A percentile compares a stretch with the other conserved stretches of the same genome.
phyloP scores from a whole-genome alignment of 495 filamentous ascomycete species.

The Lineolata rhizophorae region DNA sequence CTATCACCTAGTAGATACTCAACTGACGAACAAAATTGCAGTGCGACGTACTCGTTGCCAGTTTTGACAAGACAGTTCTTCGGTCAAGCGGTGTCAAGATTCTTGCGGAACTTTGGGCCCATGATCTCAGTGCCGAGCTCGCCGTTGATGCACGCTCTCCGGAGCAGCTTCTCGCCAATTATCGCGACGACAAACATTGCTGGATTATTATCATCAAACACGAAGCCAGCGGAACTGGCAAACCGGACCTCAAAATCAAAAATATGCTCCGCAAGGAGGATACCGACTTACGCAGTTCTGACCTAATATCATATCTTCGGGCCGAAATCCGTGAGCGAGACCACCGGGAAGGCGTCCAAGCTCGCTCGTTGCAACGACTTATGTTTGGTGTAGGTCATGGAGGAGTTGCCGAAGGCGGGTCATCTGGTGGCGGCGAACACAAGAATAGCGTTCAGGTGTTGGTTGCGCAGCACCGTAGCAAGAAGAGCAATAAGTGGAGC shows the following conservation, averaged over 20 bases:
- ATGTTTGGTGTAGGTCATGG: no score
- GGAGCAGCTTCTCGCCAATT: slow-evolving; percentile 47
- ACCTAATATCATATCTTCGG: slow-evolving; percentile 64
- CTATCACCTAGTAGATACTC: no score
- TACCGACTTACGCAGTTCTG: slow-evolving; percentile 47
- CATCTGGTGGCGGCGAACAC: slow-evolving; percentile 9
- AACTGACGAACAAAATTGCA: slow-evolving; percentile 2
- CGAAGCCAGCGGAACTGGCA: slow-evolving; percentile 31
- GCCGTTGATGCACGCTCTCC: slow-evolving; percentile 46
- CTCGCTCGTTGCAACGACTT: slow-evolving; percentile 20
- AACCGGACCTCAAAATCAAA: slow-evolving; percentile 51
- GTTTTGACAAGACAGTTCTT: slow-evolving; percentile 58
- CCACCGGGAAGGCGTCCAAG: slow-evolving; percentile 29
- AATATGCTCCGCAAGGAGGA: slow-evolving; percentile 61
- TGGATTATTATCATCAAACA: slow-evolving; percentile 81
- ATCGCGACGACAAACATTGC: slow-evolving; percentile 50
- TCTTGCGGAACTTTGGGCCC: slow-evolving; percentile 57
- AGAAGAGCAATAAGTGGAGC: slow-evolving; percentile 70
- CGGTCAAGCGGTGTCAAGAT: slow-evolving; percentile 54
- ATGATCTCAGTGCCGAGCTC: slow-evolving; percentile 77
- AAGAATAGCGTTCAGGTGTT: slow-evolving; percentile 55
- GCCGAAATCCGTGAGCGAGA: slow-evolving; percentile 63
- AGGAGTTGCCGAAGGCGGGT: no score
- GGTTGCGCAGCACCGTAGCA: slow-evolving; percentile 54
- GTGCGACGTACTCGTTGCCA: slow-evolving; percentile 77